Conservation (phyloP, 129 eudicot species). For the Heracleum sosnowskyi region DNA sequence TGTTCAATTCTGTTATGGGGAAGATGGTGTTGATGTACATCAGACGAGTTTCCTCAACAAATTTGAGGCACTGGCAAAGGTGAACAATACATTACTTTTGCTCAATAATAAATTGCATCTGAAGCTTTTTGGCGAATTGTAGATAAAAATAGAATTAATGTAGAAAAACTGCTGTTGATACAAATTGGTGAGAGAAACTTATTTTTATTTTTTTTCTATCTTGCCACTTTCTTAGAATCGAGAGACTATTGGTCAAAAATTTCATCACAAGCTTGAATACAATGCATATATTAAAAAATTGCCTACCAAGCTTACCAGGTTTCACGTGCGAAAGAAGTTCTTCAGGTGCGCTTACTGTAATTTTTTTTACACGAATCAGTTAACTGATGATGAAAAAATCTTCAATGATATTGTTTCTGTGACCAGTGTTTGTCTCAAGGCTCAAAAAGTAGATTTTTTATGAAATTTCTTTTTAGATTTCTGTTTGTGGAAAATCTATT, state of each 20-base stretch:
- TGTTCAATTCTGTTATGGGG: conserved; percentile 83
- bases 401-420: no score
- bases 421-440: no score
- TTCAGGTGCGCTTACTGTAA: no score
- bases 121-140: background rate
- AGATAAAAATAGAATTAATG: background rate
- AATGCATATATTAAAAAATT: conserved; percentile 45
- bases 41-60: conserved; percentile 76
- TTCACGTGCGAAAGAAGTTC: no score
- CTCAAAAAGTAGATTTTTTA: no score
- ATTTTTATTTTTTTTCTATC: no score
- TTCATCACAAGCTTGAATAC: conserved; percentile 38
- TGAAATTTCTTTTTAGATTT: no score
- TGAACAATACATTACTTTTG: conserved; percentile 22
- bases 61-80: conserved; percentile 62
- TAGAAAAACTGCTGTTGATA: background rate
- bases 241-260: conserved; percentile 40
- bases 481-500: no score
- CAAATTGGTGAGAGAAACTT: background rate
- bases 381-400: no score
- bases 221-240: conserved; percentile 40
- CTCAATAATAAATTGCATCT: background rate
- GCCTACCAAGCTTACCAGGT: conserved; percentile 57
- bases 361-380: no score
- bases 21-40: conserved; percentile 96